These are phyloP conservation scores for Tilletia indica DNA, from an alignment of 1,284 basidiomycete genomes.

Conservation along the genomic window DNA sequence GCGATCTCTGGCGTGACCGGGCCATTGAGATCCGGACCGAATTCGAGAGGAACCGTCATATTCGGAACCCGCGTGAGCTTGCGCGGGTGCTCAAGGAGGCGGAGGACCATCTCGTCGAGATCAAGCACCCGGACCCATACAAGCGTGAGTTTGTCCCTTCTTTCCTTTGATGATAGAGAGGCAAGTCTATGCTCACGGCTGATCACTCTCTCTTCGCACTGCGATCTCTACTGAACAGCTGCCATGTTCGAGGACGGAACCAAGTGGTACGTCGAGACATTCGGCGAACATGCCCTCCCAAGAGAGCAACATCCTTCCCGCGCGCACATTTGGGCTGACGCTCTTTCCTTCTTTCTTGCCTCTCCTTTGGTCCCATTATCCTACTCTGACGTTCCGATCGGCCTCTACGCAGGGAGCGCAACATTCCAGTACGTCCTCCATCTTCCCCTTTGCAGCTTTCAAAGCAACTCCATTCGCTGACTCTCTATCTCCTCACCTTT, in stretches of 20 bases:
- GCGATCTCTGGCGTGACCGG: constrained; percentile 79
- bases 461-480: background rate
- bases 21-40: constrained; percentile 83
- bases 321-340: background rate
- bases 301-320: background rate
- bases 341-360: background rate
- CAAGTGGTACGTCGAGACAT: constrained; percentile 44
- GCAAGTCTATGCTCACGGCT: no score
- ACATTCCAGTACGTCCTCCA: constrained; percentile 32
- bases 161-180: background rate
- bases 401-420: constrained; percentile 31
- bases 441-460: background rate
- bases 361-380: background rate
- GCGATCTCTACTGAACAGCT: constrained; percentile 26
- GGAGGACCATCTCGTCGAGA: constrained; percentile 70
- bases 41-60: constrained; percentile 86
- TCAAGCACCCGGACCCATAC: constrained; percentile 84
- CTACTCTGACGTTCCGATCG: no score
- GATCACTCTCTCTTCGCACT: no score
- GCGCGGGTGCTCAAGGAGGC: constrained; percentile 77
- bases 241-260: constrained; percentile 54
- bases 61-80: constrained; percentile 80
- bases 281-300: background rate
- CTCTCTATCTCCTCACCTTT: background rate
- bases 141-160: constrained; percentile 65